Base-by-base conservation (phyloP, 2,329 filamentous ascomycete genomes). In the Pseudogymnoascus sp. region DNA sequence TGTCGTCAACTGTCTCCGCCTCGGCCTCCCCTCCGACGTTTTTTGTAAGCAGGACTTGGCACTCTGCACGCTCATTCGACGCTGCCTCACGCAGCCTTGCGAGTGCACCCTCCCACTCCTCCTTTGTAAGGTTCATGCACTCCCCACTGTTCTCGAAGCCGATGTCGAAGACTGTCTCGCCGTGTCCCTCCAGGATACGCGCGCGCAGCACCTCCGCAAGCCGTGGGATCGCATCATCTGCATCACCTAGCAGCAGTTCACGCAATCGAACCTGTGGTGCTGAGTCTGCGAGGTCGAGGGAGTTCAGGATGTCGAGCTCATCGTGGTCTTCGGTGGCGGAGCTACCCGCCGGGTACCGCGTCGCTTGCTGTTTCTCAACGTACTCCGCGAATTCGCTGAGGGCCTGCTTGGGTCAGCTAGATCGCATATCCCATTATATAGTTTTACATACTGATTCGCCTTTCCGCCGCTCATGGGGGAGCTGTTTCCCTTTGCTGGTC, bases 311-410 rank as follows among this genome's bases (percentile, higher is more conserved):
- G 73, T 96, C 91, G 62, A 97, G 86, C 74, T 97, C 93, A 62
- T 93, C 91, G 73, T 93, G 90, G 68, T 95, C 87, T 70, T 90
- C 84, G 37, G 77, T 71, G 37, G 64, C 36, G 54, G 63, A 34
- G 6, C 67, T 65, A 34, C 66, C 61, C 16, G 78, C 72, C 1
- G 83, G 83, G 69, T 85, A 87, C 64, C 89, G 87, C 60, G 87
- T 77, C 12, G 87, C 86, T 76, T 97, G 95, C 75, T 97, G 93
- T 74, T 92, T 89, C 76, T 97, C 92, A 68, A 97, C 95, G 72
- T 97, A 97, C 72, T 99, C 95, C 75, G 93, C 92, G 74, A 99
- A 99, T 71, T 97, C 95, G 79, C 90, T 95, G 63, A 99, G 83
- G 11, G 93, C 93, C 82, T 83, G 60, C 0, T 59, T 21, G 40